Conservation (phyloP, 129 eudicot genomes). For the Lactuca sativa region DNA sequence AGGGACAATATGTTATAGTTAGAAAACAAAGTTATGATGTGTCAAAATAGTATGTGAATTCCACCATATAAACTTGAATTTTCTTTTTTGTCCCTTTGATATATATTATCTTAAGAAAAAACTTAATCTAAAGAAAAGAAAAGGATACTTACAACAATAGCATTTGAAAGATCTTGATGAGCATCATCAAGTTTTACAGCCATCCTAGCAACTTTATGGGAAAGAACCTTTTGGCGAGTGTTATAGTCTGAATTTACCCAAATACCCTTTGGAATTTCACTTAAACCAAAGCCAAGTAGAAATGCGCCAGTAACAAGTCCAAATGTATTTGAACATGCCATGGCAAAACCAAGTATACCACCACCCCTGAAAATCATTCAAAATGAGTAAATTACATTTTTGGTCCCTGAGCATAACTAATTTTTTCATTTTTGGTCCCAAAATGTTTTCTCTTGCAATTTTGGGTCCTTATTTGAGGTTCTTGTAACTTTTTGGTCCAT, state of each 20-base stretch:
- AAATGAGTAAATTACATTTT: neutral
- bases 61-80: too few species aligned
- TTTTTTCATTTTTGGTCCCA: neutral
- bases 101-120: neutral
- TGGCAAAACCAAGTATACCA: constrained; percentile 80
- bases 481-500: too few species aligned
- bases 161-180: constrained; percentile 88
- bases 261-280: constrained; percentile 86
- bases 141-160: constrained; percentile 75
- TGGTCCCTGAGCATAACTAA: too few species aligned
- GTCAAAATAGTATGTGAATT: neutral
- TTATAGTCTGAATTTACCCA: constrained; percentile 78
- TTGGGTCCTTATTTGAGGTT: too few species aligned
- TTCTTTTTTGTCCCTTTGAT: too few species aligned
- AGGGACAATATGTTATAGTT: neutral
- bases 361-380: constrained; percentile 56
- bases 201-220: constrained; percentile 89
- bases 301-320: constrained; percentile 97
- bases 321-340: constrained; percentile 98
- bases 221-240: constrained; percentile 66
- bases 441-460: too few species aligned
- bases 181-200: constrained; percentile 93
- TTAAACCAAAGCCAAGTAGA: constrained; percentile 91
- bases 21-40: too few species aligned
- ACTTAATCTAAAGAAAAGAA: neutral